phyloP scores from a whole-genome alignment of 169 alveolate species.

The Plasmodium falciparum region DNA sequence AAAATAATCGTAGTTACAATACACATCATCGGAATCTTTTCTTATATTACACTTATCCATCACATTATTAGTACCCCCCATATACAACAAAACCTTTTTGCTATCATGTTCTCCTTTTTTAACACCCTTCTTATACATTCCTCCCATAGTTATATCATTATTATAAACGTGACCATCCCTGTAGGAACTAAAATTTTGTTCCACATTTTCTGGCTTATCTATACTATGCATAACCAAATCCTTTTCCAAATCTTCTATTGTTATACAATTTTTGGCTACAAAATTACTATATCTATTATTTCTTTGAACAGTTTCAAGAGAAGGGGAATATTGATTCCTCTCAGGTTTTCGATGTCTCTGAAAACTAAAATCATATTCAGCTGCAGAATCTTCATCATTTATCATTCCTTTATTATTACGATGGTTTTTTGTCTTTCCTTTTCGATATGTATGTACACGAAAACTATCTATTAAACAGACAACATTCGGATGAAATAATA shows the following conservation, averaged over 20 bases:
- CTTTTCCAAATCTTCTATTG: conserved; percentile 55
- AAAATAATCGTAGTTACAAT: no score
- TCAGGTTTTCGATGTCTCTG: conserved; percentile 34
- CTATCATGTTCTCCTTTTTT: no score
- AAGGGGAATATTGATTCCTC: conserved; percentile 38
- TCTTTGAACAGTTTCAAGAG: conserved; percentile 34
- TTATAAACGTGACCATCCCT: no score
- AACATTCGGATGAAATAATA: conserved; percentile 68
- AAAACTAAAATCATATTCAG: conserved; percentile 63
- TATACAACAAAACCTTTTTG: no score
- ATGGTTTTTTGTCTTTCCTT: conserved; percentile 12
- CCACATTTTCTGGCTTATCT: neutral
- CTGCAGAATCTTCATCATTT: conserved; percentile 18
- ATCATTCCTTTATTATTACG: conserved; percentile 13
- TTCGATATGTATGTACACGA: conserved; percentile 55
- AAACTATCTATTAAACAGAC: conserved; percentile 52
- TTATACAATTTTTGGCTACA: conserved; percentile 21
- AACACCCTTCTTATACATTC: conserved; percentile 8
- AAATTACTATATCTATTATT: conserved; percentile 30
- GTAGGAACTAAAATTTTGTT: no score
- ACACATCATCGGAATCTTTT: no score
- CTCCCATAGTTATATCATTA: no score
- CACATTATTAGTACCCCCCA: no score
- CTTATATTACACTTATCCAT: no score
- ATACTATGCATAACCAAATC: conserved; percentile 20